Evolutionary conservation across 768 basidiomycete genomes (phyloP).

Genomic region (Mycena olivaceomarginata): DNA sequence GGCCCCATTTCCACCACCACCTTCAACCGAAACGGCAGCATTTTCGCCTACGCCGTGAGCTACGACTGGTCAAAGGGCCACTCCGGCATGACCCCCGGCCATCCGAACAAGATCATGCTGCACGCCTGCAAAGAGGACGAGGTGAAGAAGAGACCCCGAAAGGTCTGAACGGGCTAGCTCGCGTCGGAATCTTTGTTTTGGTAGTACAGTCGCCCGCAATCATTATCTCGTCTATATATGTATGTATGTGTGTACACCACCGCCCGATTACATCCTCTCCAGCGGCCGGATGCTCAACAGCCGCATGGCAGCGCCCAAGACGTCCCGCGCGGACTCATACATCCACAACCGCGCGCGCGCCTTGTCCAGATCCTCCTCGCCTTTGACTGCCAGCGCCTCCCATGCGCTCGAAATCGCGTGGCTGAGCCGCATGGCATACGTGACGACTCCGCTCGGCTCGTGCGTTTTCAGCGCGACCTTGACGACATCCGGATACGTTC

Average conservation of each 20-base stretch:
- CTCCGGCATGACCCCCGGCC: constrained; percentile 80
- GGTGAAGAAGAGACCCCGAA: constrained; percentile 80
- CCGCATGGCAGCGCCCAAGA: constrained; percentile 91
- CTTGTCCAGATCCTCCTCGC: constrained; percentile 84
- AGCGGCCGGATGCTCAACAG: constrained; percentile 92
- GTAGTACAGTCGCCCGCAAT: constrained; percentile 19
- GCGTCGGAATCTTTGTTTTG: constrained; percentile 17
- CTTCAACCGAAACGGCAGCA: constrained; percentile 92
- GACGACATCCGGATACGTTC: constrained; percentile 94
- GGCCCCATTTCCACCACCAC: constrained; percentile 87
- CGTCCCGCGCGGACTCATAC: constrained; percentile 92
- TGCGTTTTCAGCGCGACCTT: constrained; percentile 88
- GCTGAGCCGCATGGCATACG: constrained; percentile 89
- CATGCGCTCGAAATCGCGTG: constrained; percentile 95
- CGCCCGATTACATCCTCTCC: constrained; percentile 85
- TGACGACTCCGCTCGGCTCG: constrained; percentile 95
- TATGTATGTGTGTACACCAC: neutral
- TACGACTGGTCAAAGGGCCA: constrained; percentile 98
- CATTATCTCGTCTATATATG: constrained; percentile 17
- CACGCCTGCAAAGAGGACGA: constrained; percentile 93
- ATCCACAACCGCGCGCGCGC: constrained; percentile 92
- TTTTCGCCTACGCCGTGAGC: constrained; percentile 94
- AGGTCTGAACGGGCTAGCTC: constrained; percentile 49
- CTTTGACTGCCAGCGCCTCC: constrained; percentile 92
- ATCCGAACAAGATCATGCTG: constrained; percentile 89